Conservation (phyloP, 2,329 filamentous ascomycete species). For the Nectriaceae sp. region DNA sequence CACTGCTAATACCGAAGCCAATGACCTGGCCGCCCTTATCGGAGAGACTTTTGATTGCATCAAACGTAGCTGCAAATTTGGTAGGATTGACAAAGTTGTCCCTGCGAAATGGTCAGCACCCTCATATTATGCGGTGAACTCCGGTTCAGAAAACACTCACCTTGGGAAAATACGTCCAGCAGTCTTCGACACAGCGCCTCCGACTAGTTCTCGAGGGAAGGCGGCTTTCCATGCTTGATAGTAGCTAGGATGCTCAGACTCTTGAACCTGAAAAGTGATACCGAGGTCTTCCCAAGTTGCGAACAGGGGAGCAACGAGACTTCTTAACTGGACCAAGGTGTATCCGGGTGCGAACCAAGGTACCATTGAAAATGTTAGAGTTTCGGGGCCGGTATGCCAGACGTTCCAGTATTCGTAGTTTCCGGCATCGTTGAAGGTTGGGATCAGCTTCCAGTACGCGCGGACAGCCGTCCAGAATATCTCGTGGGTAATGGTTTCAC, state of each 20-base stretch:
- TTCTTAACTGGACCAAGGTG: constrained; percentile 16
- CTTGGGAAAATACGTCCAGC: constrained; percentile 24
- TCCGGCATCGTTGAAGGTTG: constrained; percentile 19
- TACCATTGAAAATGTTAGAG: constrained; percentile 17
- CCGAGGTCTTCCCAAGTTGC: constrained; percentile 12
- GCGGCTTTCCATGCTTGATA: constrained; percentile 23
- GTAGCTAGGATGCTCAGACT: constrained; percentile 21
- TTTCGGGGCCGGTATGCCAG: constrained; percentile 9
- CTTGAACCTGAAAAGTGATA: constrained; percentile 8
- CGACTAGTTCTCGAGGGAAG: constrained; percentile 19
- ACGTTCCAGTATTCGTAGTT: constrained; percentile 27
- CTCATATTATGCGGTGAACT: too few relatives aligned
- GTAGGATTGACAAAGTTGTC: constrained; percentile 18
- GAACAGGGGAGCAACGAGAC: constrained; percentile 14
- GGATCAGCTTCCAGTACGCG: constrained; percentile 15
- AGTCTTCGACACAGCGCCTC: constrained; percentile 16
- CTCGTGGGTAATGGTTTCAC: constrained; percentile 12
- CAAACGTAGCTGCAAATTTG: constrained; percentile 34
- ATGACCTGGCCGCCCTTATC: constrained; percentile 25
- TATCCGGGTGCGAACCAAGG: constrained; percentile 25
- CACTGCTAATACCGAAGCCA: constrained; percentile 26
- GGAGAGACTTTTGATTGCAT: constrained; percentile 18
- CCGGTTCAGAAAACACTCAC: constrained; percentile 1
- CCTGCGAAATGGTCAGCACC: background rate
- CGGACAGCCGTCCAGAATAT: constrained; percentile 21